Evolutionary conservation across 768 basidiomycete genomes (phyloP).

Genomic region (Leucosporidium yakuticum): DNA sequence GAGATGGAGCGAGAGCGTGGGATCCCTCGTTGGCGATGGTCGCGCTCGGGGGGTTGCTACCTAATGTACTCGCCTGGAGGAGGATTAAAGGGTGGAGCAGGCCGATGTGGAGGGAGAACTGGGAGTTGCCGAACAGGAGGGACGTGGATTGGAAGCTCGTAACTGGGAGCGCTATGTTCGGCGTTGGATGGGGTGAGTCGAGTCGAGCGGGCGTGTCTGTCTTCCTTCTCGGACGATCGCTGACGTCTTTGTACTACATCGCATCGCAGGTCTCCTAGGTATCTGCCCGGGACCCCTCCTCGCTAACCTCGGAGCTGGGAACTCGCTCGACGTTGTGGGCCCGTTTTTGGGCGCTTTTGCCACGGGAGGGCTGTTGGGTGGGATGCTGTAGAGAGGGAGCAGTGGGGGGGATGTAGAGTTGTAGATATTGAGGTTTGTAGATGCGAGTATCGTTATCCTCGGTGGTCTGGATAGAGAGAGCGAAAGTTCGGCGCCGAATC

Average conservation of each 20-base stretch:
- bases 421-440: too few relatives aligned
- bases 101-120: conserved; percentile 7
- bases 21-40: conserved; percentile 44
- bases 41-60: conserved; percentile 42
- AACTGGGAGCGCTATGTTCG: conserved; percentile 41
- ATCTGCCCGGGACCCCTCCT: conserved; percentile 44
- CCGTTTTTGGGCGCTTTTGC: conserved; percentile 1
- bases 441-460: too few relatives aligned
- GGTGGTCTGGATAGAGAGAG: too few relatives aligned
- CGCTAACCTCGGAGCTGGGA: conserved; percentile 25
- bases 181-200: conserved; percentile 44
- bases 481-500: too few relatives aligned
- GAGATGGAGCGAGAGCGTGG: conserved; percentile 31
- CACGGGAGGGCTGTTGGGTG: background rate
- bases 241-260: background rate
- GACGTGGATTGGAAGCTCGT: conserved; percentile 38
- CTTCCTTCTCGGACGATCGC: too few relatives aligned
- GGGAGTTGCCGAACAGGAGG: conserved; percentile 33
- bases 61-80: conserved; percentile 40
- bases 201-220: too few relatives aligned
- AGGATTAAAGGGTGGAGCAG: conserved; percentile 3
- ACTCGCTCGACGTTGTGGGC: too few relatives aligned
- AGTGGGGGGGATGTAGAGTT: too few relatives aligned
- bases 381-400: background rate
- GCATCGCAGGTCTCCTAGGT: conserved; percentile 33